Evolutionary conservation across 441 rosid genomes (phyloP).

Genomic region (Francoa sonchifolia): DNA sequence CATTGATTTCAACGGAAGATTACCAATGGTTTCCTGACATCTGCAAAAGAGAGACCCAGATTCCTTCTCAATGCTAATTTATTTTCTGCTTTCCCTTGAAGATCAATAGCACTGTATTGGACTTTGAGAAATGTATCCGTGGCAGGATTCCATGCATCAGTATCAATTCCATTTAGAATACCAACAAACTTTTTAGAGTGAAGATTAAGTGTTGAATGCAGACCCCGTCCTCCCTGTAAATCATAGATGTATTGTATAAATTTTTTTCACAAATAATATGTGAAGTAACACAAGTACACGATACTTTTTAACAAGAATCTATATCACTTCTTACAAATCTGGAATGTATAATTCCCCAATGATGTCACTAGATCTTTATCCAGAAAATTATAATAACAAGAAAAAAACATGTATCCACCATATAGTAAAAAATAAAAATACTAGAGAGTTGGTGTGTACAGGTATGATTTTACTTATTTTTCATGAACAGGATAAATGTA

Average conservation of each 20-base stretch:
- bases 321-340: too few relatives aligned
- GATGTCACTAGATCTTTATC: too few relatives aligned
- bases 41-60: slow-evolving; percentile 63
- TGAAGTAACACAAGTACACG: background rate
- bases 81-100: slow-evolving; percentile 81
- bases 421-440: too few relatives aligned
- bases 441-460: too few relatives aligned
- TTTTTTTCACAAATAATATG: background rate
- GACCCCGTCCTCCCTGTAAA: slow-evolving; percentile 82
- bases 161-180: slow-evolving; percentile 83
- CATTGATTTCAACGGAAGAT: too few relatives aligned
- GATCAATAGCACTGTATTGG: slow-evolving; percentile 62
- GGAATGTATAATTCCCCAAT: too few relatives aligned
- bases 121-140: slow-evolving; percentile 61
- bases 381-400: too few relatives aligned
- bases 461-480: too few relatives aligned
- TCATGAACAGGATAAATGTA: too few relatives aligned
- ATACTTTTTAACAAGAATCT: too few relatives aligned
- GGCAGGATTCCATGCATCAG: slow-evolving; percentile 87
- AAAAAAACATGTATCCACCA: too few relatives aligned
- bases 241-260: slow-evolving; percentile 5
- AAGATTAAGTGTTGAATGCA: slow-evolving; percentile 67
- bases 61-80: slow-evolving; percentile 48
- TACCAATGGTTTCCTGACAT: slow-evolving; percentile 69
- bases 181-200: slow-evolving; percentile 84